Evolutionary conservation across 768 basidiomycete genomes (phyloP).

Genomic region (Agaricus bisporus): DNA sequence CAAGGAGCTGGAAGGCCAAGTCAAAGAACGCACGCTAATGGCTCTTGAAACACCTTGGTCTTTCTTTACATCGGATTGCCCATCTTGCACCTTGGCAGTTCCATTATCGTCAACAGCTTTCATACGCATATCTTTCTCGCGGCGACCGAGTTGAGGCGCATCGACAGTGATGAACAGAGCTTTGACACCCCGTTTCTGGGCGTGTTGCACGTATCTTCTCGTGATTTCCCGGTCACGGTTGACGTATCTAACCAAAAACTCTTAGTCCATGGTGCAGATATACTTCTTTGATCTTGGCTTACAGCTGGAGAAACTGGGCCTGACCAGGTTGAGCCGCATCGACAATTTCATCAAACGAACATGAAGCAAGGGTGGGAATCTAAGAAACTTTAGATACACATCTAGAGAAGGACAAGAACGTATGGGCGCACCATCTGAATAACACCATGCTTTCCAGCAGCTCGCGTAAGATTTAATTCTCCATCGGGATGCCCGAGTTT

Average conservation of each 20-base stretch:
- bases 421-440: slow-evolving; percentile 39
- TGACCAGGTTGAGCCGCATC: slow-evolving; percentile 78
- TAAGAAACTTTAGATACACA: slow-evolving; percentile 21
- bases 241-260: slow-evolving; percentile 55
- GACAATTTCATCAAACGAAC: slow-evolving; percentile 92
- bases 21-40: slow-evolving; percentile 58
- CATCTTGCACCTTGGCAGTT: slow-evolving; percentile 46
- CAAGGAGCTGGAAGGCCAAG: not conserved
- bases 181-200: slow-evolving; percentile 86
- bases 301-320: slow-evolving; percentile 83
- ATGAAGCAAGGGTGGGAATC: slow-evolving; percentile 95
- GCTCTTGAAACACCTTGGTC: slow-evolving; percentile 92
- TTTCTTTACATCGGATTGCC: slow-evolving; percentile 58
- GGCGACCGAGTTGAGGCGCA: slow-evolving; percentile 90
- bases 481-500: slow-evolving; percentile 97
- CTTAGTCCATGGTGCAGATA: not conserved
- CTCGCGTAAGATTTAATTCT: slow-evolving; percentile 85
- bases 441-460: slow-evolving; percentile 64
- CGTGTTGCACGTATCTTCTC: slow-evolving; percentile 81
- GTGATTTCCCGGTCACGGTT: slow-evolving; percentile 87
- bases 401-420: not conserved
- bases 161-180: slow-evolving; percentile 98
- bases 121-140: slow-evolving; percentile 98
- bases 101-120: slow-evolving; percentile 84
- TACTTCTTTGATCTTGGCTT: slow-evolving; percentile 15